Evolutionary conservation across 345 rosid genomes (phyloP).

Genomic region (Triadica sebifera): DNA sequence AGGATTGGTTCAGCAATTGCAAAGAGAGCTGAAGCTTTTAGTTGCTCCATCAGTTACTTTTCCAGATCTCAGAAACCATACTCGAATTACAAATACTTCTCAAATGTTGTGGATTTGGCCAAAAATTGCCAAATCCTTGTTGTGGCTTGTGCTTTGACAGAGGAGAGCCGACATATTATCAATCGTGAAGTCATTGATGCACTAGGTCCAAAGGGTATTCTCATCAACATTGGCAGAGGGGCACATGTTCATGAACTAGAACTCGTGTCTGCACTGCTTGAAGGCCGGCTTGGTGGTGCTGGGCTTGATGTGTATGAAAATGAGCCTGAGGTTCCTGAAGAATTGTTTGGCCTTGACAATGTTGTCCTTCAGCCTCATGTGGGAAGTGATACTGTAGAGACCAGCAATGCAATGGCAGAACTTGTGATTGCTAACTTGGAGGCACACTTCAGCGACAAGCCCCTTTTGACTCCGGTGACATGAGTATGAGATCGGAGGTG

Average conservation of each 20-base stretch:
- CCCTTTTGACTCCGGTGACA: conserved; percentile 24
- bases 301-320: conserved; percentile 58
- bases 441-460: conserved; percentile 21
- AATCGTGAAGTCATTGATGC: conserved; percentile 49
- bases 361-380: conserved; percentile 61
- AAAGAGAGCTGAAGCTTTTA: conserved; percentile 57
- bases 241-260: conserved; percentile 55
- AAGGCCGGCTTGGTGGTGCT: conserved; percentile 60
- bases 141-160: conserved; percentile 55
- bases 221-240: conserved; percentile 62
- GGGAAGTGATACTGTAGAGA: conserved; percentile 43
- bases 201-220: conserved; percentile 58
- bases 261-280: conserved; percentile 57
- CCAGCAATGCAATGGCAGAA: conserved; percentile 31
- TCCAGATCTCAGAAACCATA: conserved; percentile 45
- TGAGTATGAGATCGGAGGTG: not conserved
- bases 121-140: conserved; percentile 44
- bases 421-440: conserved; percentile 28
- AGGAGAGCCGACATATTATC: conserved; percentile 49
- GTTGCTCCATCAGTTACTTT: conserved; percentile 48
- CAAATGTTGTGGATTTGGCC: conserved; percentile 46
- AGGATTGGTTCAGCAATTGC: conserved; percentile 60
- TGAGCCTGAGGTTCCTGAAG: conserved; percentile 58
- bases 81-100: conserved; percentile 38
- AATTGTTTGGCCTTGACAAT: conserved; percentile 44